Base-by-base conservation (phyloP, 78 protist species). In the Chrysochromulina tobinii region DNA sequence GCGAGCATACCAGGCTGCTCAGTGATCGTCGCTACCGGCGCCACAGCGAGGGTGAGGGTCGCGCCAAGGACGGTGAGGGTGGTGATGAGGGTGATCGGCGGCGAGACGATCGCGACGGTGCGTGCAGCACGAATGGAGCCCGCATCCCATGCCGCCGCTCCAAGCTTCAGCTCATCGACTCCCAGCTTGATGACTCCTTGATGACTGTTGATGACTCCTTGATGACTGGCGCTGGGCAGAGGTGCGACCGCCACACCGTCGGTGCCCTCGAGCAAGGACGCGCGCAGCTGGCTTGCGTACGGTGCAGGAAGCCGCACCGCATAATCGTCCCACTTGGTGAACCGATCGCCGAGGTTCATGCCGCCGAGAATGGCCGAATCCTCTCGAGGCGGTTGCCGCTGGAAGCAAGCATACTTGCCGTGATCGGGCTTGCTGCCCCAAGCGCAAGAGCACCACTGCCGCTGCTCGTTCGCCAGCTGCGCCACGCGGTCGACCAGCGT, bases 331-430 rank as follows among this genome's bases (percentile, higher is more conserved):
- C 72, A 66, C n/a, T 21, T 21, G n/a, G 6, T 8, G 17, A 66
- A 66, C 48, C 72, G 72, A 66, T 66, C 72, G n/a, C 72, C 72
- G n/a, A 66, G 72, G n/a, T 66, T 66, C 25, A 66, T 66, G 72
- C 72, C 72, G 9, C 72, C 72, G 18, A 66, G 48, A 21, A 66
- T 66, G 72, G 72, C 72, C 25, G 72, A 4, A 6, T 15, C 18
- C 25, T 11, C 15, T 61, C 25, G 15, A 8, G 25, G 9, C 9
- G 18, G n/a, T 6, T 14, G 18, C 48, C 72, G 72, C 72, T 3
- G 9, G 72, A 66, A 66, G 72, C 9, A 21, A 6, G 72, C 72
- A 66, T 21, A 66, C 72, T 66, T 66, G 7, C 25, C 72, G n/a
- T 66, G 72, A 66, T 66, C 72, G 18, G 72, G 72, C n/a, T 66